Evolutionary conservation across 257 asterid species (phyloP).

Genomic region (Jaltomata sinuosa): DNA sequence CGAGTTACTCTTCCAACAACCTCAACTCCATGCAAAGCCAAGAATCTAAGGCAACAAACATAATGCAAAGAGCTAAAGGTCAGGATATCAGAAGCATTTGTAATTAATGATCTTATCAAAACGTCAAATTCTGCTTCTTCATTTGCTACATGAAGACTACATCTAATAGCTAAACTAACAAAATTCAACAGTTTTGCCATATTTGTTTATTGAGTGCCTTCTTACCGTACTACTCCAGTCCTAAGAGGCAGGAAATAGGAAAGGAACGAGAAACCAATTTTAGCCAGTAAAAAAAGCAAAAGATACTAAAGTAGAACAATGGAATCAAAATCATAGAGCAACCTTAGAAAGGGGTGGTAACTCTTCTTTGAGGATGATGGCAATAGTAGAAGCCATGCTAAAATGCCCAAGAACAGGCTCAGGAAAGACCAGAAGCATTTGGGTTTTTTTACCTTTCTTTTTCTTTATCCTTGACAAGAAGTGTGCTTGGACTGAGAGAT

Average conservation of each 20-base stretch:
- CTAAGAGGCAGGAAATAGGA: not conserved
- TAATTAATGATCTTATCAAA: not conserved
- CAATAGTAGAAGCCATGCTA: not conserved
- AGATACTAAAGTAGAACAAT: not conserved
- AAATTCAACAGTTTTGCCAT: not conserved
- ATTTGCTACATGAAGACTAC: not conserved
- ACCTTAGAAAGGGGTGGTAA: not conserved
- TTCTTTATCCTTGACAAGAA: not conserved
- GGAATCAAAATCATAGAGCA: not conserved
- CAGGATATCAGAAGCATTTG: not conserved
- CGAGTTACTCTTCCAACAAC: not conserved
- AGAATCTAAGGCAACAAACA: not conserved
- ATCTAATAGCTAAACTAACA: not conserved
- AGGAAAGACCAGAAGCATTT: not conserved
- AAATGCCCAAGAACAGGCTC: not conserved
- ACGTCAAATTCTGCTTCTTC: not conserved
- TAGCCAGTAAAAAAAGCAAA: not conserved
- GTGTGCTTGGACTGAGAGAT: not conserved
- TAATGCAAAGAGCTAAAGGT: not conserved
- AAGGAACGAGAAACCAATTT: not conserved
- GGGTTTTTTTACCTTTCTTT: not conserved
- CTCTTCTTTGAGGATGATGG: not conserved
- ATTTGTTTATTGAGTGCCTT: not conserved
- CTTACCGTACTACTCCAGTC: not conserved
- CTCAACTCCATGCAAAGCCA: not conserved